Base-by-base conservation (phyloP, 1,139 yeast genomes). In the Geotrichum klebahnii region DNA sequence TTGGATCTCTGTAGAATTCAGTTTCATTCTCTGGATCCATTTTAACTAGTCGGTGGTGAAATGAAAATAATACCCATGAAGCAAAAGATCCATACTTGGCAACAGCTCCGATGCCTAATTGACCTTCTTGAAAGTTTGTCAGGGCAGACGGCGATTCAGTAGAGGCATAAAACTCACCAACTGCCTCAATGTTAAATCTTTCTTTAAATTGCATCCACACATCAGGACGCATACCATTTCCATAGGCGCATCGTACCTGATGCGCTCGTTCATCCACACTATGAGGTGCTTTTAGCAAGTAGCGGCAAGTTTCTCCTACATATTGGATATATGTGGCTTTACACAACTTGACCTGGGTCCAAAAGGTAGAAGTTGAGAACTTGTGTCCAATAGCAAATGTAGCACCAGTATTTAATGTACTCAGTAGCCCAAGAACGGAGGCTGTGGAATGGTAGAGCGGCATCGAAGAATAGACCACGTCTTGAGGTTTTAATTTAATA, bases 391-490 rank as follows among this genome's bases (percentile, higher is more conserved):
- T 68, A 0, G 94, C 85, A 44, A 84, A 80, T 60, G 88, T 78
- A 1, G 80, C 80, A 9, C 95, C 96, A 14, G 63, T 58, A 44
- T 79, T 73, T 46, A 84, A 71, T 0, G 84, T 76, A 0, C 96
- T 88, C 64, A 92, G 74, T 12, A 85, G 81, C 3, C 97, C 97
- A 54, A 90, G 71, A 69, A 88, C 77, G 0, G 96, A 84, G 2
- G 97, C 97, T 0, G 97, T 90, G 1, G 96, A 88, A 66, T 92
- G 97, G 64, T 90, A 92, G 55, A 92, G 71, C 0, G 98, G 97
- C 97, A 92, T 90, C 2, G 96, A 88, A 0, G 96, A 86, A 68
- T 85, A 84, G 5, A 88, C 82, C 9, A 77, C 78, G 20, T 86
- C 80, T 2, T 69, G 62, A 3, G 67, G 56, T n/a, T 70, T 67